Evolutionary conservation across 352 stramenopile species (phyloP).

Genomic region (Aphanomyces stellatus): DNA sequence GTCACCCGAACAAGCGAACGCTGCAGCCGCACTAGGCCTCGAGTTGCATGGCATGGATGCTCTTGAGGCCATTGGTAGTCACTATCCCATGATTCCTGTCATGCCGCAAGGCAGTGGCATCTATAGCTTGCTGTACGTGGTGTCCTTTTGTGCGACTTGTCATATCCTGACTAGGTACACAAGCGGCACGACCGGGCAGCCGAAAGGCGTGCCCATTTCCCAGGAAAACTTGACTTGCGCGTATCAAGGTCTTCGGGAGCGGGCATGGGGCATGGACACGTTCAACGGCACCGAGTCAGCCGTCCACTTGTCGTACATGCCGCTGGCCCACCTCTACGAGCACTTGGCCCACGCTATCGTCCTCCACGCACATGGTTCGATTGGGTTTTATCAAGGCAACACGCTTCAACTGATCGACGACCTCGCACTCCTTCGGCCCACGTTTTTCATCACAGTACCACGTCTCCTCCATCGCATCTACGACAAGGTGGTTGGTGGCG

Average conservation of each 20-base stretch:
- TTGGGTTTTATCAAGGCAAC: conserved; percentile 92
- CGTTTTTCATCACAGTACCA: conserved; percentile 88
- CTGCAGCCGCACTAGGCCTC: background rate
- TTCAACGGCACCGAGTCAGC: conserved; percentile 28
- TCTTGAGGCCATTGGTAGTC: background rate
- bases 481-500: conserved; percentile 86
- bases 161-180: conserved; percentile 28
- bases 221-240: conserved; percentile 16
- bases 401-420: conserved; percentile 88
- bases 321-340: conserved; percentile 95
- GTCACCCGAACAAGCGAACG: background rate
- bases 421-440: conserved; percentile 83
- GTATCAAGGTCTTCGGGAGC: conserved; percentile 15
- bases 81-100: background rate
- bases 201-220: conserved; percentile 18
- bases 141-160: conserved; percentile 37
- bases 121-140: background rate
- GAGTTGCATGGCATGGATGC: background rate
- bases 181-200: conserved; percentile 18
- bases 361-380: conserved; percentile 59
- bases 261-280: background rate
- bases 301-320: conserved; percentile 93
- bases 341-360: conserved; percentile 43
- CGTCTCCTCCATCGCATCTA: conserved; percentile 94
- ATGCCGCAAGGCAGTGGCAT: conserved; percentile 22